Evolutionary conservation across 306 rosid species (phyloP).

Genomic region (Glycine tomentella): DNA sequence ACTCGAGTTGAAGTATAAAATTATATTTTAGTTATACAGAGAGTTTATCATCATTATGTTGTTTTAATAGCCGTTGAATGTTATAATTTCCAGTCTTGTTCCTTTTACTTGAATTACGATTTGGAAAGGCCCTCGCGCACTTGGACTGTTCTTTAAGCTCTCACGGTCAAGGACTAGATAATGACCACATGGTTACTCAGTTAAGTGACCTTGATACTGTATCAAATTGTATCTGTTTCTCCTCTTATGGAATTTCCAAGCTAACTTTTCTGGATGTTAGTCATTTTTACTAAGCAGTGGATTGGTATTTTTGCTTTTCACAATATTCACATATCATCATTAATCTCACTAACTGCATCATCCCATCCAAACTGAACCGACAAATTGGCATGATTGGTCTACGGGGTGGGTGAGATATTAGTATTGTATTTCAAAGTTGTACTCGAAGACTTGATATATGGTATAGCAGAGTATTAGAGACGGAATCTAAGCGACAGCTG

Average conservation of each 20-base stretch:
- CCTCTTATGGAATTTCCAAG: not conserved
- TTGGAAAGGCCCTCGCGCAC: not conserved
- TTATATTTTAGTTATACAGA: not conserved
- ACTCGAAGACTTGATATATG: too few species aligned
- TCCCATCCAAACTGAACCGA: not conserved
- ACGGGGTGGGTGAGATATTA: not conserved
- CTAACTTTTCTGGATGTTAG: not conserved
- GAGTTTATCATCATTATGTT: not conserved
- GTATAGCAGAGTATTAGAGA: not conserved
- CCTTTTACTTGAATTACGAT: not conserved
- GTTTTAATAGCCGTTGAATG: not conserved
- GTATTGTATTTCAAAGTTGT: not conserved
- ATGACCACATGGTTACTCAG: conserved; percentile 8
- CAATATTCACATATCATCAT: conserved; percentile 60
- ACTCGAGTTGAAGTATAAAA: not conserved
- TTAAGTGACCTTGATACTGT: not conserved
- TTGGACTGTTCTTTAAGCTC: not conserved
- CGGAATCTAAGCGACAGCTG: not conserved
- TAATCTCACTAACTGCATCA: conserved; percentile 47
- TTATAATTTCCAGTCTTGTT: not conserved
- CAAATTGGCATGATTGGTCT: conserved; percentile 39
- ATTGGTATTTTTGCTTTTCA: conserved; percentile 1
- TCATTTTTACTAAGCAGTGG: not conserved
- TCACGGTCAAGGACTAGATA: not conserved
- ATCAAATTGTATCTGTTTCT: not conserved